Evolutionary conservation across 345 rosid genomes (phyloP), one percentile per base, ranked within the genome.

Genomic region (Eucalyptus marginata): DNA sequence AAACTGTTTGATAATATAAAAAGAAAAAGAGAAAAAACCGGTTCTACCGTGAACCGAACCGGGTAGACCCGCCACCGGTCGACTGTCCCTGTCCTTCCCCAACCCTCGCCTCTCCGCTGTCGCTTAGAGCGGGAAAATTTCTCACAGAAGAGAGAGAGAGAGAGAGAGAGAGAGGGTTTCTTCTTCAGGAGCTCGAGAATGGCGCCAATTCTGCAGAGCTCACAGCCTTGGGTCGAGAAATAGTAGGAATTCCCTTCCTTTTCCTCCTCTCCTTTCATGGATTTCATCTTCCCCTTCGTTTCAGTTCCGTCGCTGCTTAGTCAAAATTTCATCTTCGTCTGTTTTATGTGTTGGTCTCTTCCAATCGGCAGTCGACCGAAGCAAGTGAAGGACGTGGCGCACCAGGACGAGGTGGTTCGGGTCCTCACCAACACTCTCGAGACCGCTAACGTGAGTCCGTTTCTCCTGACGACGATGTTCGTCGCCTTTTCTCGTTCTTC

Each of bases 181-280:
- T 40, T 68, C 3, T 20, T 20, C 83, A 76, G 83, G 83, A 40
- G 83, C 24, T 20, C 0, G 83, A 76, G 36, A 88, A 97, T 97
- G 99, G 99, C 97, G 94, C 97, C 99, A 86, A 88, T 95, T 88
- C 49, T 95, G 93, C 97, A 94, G 93, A 98, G 95, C 92, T 93
- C 97, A 17, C 99, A 96, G 85, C 99, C 95, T 86, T 96, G 99
- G 99, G 99, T 96, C 52, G 99, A 96, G 92, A 97, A 97, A 97
- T 97, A 96, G 99, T 92, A 89, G 50, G 49, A 86, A 68, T 14
- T 15, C 66, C 4, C n/a, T 33, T 27, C 25, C 36, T 33, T 64
- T 86, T 14, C 13, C 20, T 5, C 47, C 8, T 3, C 50, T 44
- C 24, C 17, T 49, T 87, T 68, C 76, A 22, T 50, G 46, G 52